Evolutionary conservation across 2,329 filamentous ascomycete genomes (phyloP).

Genomic region (Hypomyces perniciosus): DNA sequence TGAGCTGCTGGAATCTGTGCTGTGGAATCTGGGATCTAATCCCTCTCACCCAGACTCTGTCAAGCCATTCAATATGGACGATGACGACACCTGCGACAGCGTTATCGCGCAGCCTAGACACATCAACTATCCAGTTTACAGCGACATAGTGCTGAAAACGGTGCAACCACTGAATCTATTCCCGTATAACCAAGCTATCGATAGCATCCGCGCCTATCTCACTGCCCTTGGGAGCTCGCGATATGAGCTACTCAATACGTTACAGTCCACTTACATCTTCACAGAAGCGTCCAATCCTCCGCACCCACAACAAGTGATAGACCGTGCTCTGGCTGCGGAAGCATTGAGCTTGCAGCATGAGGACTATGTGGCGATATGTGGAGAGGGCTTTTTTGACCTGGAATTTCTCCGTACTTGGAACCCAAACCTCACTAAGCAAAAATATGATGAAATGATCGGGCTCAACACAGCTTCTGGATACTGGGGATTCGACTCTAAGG

Average conservation of each 20-base stretch:
- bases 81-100: neutral
- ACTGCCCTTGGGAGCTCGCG: neutral
- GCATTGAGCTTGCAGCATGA: neutral
- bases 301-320: neutral
- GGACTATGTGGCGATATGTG: neutral
- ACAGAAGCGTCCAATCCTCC: neutral
- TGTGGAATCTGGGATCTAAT: neutral
- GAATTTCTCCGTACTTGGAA: neutral
- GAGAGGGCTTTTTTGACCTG: neutral
- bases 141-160: neutral
- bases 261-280: neutral
- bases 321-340: neutral
- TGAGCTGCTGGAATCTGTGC: constrained; percentile 9
- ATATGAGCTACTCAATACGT: neutral
- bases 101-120: neutral
- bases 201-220: neutral
- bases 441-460: neutral
- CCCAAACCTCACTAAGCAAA: neutral
- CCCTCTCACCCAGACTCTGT: neutral
- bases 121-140: neutral
- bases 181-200: neutral
- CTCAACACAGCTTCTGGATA: neutral
- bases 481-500: neutral
- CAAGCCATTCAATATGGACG: neutral
- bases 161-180: neutral